Percentiles rank a stretch among this genome's conserved stretches.
Conservation (phyloP, 2,329 filamentous ascomycete species). For the Fusarium sublunatum region DNA sequence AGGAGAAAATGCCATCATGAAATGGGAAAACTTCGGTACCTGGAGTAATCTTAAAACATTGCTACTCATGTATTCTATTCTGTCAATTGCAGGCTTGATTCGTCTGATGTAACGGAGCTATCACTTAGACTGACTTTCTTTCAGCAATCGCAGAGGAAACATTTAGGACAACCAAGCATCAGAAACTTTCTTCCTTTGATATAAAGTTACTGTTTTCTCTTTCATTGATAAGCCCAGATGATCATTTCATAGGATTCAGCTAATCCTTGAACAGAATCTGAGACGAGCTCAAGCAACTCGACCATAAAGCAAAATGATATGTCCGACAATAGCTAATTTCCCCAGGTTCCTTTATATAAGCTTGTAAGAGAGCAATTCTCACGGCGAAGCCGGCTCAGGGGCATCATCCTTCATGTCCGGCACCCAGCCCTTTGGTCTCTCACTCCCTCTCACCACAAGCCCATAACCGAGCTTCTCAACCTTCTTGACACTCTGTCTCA, state of each 20-base stretch:
- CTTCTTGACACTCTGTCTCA: conserved; percentile 90
- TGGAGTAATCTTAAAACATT: too few relatives aligned
- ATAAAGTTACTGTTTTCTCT: background rate
- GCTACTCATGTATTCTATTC: background rate
- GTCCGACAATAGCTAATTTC: conserved; percentile 1
- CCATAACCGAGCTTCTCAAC: conserved; percentile 93
- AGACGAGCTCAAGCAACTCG: conserved; percentile 16
- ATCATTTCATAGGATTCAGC: background rate
- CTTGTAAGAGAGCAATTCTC: background rate
- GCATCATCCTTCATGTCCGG: conserved; percentile 72
- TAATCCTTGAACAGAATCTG: background rate
- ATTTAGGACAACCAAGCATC: background rate
- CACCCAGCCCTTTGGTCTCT: conserved; percentile 91
- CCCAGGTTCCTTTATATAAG: background rate
- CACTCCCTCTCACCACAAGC: conserved; percentile 84
- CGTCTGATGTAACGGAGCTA: background rate
- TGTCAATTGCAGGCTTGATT: background rate
- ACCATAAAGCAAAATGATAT: conserved; percentile 13
- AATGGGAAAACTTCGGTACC: too few relatives aligned
- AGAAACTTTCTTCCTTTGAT: background rate
- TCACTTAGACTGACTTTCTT: too few relatives aligned
- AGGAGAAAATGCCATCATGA: too few relatives aligned
- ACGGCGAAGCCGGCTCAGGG: conserved; percentile 47
- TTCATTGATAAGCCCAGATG: background rate
- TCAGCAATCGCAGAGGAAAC: too few relatives aligned